Conservation (phyloP, 345 rosid genomes). For the Salix purpurea region DNA sequence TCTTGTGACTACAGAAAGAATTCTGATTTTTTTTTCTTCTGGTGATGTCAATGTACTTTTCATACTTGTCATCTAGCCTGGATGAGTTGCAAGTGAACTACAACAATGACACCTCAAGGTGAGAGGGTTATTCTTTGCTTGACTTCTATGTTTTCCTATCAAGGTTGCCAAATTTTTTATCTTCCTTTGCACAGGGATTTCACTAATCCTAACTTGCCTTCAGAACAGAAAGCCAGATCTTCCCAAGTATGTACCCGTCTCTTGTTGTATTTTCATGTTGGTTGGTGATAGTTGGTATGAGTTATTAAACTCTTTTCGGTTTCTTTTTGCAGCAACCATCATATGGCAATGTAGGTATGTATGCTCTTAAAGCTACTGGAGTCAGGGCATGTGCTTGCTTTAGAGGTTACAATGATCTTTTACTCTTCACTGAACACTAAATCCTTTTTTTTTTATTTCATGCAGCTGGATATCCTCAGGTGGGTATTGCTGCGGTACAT, state of each 20-base stretch:
- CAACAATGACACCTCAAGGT: slow-evolving; percentile 97
- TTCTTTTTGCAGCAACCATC: slow-evolving; percentile 53
- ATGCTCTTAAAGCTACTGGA: slow-evolving; percentile 34
- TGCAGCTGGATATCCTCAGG: slow-evolving; percentile 94
- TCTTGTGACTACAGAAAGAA: neutral
- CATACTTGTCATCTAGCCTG: slow-evolving; percentile 45
- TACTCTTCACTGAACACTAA: slow-evolving; percentile 8
- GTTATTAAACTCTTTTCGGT: slow-evolving; percentile 8
- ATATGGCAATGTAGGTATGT: slow-evolving; percentile 77
- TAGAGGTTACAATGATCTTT: slow-evolving; percentile 8
- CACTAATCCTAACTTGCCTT: slow-evolving; percentile 87
- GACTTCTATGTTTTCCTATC: neutral
- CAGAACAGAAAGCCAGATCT: slow-evolving; percentile 86
- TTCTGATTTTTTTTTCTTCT: neutral
- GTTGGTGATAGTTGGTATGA: slow-evolving; percentile 2
- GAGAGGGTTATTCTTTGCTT: slow-evolving; percentile 10
- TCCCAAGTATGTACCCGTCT: slow-evolving; percentile 57
- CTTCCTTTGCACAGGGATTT: slow-evolving; percentile 59
- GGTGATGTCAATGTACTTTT: neutral
- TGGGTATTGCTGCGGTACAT: slow-evolving; percentile 41
- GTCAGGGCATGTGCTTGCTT: slow-evolving; percentile 34
- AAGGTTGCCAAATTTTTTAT: slow-evolving; percentile 4
- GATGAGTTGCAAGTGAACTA: slow-evolving; percentile 97
- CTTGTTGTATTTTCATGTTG: neutral
- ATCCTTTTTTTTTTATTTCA: slow-evolving; percentile 20